A percentile compares a stretch with the other conserved stretches of the same genome.
phyloP scores from a whole-genome alignment of 306 rosid genomes.

The Herpetospermum pedunculosum region DNA sequence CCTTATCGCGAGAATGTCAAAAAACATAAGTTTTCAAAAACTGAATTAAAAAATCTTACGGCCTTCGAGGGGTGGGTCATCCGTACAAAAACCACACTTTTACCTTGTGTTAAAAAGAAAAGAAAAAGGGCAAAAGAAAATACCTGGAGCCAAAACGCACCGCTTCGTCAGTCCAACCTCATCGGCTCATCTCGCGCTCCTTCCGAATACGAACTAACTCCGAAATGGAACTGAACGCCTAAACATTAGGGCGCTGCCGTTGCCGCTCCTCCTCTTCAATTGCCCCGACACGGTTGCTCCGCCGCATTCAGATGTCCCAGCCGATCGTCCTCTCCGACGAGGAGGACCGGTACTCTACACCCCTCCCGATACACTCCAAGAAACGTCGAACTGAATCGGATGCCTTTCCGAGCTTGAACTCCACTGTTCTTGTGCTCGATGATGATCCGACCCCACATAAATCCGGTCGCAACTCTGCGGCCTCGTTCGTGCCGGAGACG shows the following conservation, averaged over 20 bases:
- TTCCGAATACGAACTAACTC: not conserved
- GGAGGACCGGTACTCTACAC: slow-evolving; percentile 46
- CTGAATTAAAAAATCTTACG: too few relatives aligned
- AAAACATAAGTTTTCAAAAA: too few relatives aligned
- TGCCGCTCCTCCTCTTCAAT: not conserved
- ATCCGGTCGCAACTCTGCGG: slow-evolving; percentile 14
- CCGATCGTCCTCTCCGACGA: slow-evolving; percentile 82
- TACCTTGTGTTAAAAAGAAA: too few relatives aligned
- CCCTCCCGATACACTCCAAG: slow-evolving; percentile 31
- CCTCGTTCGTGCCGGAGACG: slow-evolving; percentile 58
- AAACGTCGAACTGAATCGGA: slow-evolving; percentile 42
- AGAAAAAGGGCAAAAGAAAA: too few relatives aligned
- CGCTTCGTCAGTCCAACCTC: not conserved
- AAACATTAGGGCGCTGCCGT: not conserved
- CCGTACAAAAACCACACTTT: too few relatives aligned
- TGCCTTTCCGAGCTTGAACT: slow-evolving; percentile 11
- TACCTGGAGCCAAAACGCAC: not conserved
- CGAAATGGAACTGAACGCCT: not conserved
- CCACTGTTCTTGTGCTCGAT: slow-evolving; percentile 44
- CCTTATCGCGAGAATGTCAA: too few relatives aligned
- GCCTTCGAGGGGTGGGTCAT: too few relatives aligned
- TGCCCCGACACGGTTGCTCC: not conserved
- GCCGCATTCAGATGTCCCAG: slow-evolving; percentile 17
- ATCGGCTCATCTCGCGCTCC: slow-evolving; percentile 18
- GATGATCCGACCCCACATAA: slow-evolving; percentile 73